Percentiles rank a stretch among this genome's conserved stretches.
These are phyloP conservation scores for Recurvomyces mirabilis DNA, from an alignment of 495 filamentous ascomycete genomes.

Conservation along the genomic window DNA sequence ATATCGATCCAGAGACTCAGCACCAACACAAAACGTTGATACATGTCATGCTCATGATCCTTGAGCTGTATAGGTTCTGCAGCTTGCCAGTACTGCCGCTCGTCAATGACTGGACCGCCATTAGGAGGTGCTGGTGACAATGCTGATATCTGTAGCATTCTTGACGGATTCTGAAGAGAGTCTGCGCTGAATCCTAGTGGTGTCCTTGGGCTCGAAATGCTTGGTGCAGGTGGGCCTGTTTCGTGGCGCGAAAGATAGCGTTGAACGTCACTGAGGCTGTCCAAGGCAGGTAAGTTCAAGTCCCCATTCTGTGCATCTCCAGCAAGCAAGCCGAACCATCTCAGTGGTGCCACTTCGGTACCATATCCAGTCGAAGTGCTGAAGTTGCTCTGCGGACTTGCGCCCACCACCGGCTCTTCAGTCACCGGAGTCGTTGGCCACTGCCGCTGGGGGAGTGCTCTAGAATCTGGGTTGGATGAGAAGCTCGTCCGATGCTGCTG, in stretches of 20 bases:
- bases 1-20: slow-evolving; percentile 23
- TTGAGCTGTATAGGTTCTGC: slow-evolving; percentile 11
- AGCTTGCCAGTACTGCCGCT: slow-evolving; percentile 10
- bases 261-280: not conserved
- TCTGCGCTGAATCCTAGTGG: not conserved
- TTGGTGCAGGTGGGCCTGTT: not conserved
- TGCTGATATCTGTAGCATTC: slow-evolving; percentile 6
- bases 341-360: slow-evolving; percentile 14
- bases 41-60: slow-evolving; percentile 16
- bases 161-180: slow-evolving; percentile 1
- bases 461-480: not conserved
- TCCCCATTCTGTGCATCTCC: slow-evolving; percentile 8
- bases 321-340: slow-evolving; percentile 20
- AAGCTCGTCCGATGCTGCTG: too few species aligned
- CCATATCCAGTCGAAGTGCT: slow-evolving; percentile 13
- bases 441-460: not conserved
- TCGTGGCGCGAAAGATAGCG: slow-evolving; percentile 1
- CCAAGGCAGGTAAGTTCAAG: slow-evolving; percentile 7
- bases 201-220: not conserved
- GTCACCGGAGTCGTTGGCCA: slow-evolving; percentile 1
- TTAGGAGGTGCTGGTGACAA: not conserved
- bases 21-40: slow-evolving; percentile 8
- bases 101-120: not conserved
- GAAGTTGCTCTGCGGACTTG: slow-evolving; percentile 15
- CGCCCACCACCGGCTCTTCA: not conserved